Base-by-base conservation (phyloP, 2,329 filamentous ascomycete genomes). In the Periconia sp. region DNA sequence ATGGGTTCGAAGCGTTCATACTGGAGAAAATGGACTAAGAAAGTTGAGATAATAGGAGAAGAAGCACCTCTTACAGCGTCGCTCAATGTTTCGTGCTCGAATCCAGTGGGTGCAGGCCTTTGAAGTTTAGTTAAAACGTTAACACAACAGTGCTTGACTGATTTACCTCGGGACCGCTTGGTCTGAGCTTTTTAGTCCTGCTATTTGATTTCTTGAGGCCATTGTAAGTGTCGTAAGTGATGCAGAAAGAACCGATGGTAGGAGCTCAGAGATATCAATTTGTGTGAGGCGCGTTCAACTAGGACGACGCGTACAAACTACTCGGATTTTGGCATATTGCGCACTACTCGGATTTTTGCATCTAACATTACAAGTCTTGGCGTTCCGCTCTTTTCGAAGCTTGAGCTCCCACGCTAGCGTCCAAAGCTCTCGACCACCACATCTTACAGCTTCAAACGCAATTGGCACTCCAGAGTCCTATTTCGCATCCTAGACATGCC, bases 61-160 rank as follows among this genome's bases (percentile, higher is more conserved):
- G 35, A 61, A 57, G 53, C 57, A 70, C 68, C 68, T 70, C 59
- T 63, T 62, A 70, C 57, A 61, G 66, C 64, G 58, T 66, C 63
- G 23, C 58, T 40, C 33, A 66, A 35, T 15, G 40, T 56, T 16
- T 48, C 50, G 11, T 48, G 48, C 31, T 59, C 48, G 22, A 65
- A 55, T n/a, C 59, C 59, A 4, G 55, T 65, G 7, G 64, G 65
- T 18, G 64, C 64, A 43, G 56, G 55, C 44, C 64, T 68, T 9
- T 36, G 4, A 22, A 5, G 23, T n/a, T 5, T 7, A 11, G 25
- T 15, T 31, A 19, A 19, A 15, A 1, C 18, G 17, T 18, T 26
- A 18, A 15, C 24, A 25, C 4, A 9, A 13, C 6, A 5, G 13
- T 2, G 5, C 8, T 7, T 32, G 5, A 25, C 11, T 5, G 2